Evolutionary conservation across 108 stramenopile genomes (phyloP).

Genomic region (Conticribra weissflogii): DNA sequence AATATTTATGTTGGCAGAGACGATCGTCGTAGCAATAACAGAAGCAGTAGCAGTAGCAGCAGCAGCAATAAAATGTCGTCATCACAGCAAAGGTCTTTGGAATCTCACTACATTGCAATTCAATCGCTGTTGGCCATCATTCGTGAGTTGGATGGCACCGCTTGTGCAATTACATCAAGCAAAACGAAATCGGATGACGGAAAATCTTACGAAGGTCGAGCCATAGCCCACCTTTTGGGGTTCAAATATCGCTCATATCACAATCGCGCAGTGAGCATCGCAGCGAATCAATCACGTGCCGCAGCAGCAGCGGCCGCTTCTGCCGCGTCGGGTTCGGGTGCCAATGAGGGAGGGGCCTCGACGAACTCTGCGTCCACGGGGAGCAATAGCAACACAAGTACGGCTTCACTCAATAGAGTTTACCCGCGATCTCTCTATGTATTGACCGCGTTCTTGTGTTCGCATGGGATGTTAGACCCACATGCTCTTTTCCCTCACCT

Average conservation of each 20-base stretch:
- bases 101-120: conserved; percentile 7
- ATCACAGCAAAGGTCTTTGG: background rate
- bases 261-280: conserved; percentile 14
- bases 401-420: background rate
- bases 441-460: conserved; percentile 56
- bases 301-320: background rate
- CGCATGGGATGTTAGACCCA: conserved; percentile 54
- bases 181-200: background rate
- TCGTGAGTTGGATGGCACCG: conserved; percentile 49
- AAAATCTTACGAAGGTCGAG: conserved; percentile 9
- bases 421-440: conserved; percentile 41
- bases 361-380: background rate
- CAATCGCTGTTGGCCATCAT: conserved; percentile 52
- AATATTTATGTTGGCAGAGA: background rate
- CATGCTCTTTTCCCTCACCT: conserved; percentile 42
- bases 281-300: background rate
- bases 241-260: conserved; percentile 75
- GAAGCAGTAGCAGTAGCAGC: background rate
- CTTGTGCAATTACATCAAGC: background rate
- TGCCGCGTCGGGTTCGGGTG: background rate
- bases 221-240: conserved; percentile 79
- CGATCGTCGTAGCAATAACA: background rate
- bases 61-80: conserved; percentile 8
- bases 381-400: too few relatives aligned
- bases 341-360: conserved; percentile 1